These are phyloP conservation scores for Skeletonema costatum DNA, from an alignment of 108 stramenopile genomes.

Conservation along the genomic window DNA sequence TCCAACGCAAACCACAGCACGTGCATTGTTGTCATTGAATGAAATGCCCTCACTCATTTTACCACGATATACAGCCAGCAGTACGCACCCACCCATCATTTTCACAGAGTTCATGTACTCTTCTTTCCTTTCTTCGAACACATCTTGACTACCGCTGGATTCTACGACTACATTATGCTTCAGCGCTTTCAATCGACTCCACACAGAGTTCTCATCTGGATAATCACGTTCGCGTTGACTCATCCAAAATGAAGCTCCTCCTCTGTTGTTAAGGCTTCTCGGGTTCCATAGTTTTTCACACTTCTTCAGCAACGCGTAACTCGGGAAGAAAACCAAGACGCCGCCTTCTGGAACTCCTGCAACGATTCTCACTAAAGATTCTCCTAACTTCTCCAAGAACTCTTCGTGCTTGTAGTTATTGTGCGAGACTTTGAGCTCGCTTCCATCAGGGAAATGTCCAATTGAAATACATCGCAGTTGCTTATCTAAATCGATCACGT, in stretches of 20 bases:
- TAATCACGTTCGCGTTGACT: slow-evolving; percentile 6
- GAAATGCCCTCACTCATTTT: slow-evolving; percentile 84
- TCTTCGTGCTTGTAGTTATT: slow-evolving; percentile 50
- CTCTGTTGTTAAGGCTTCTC: background rate
- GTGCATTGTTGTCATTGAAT: slow-evolving; percentile 83
- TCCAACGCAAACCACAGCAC: slow-evolving; percentile 83
- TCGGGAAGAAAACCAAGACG: slow-evolving; percentile 75
- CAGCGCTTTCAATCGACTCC: slow-evolving; percentile 48
- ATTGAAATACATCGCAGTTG: slow-evolving; percentile 71
- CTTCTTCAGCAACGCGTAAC: slow-evolving; percentile 62
- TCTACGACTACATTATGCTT: slow-evolving; percentile 78
- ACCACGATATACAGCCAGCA: slow-evolving; percentile 89
- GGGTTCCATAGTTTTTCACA: slow-evolving; percentile 64
- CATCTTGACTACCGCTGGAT: slow-evolving; percentile 57
- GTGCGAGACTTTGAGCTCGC: slow-evolving; percentile 56
- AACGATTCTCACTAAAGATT: slow-evolving; percentile 62
- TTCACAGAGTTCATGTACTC: slow-evolving; percentile 56
- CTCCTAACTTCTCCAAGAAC: slow-evolving; percentile 68
- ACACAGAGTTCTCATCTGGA: slow-evolving; percentile 27
- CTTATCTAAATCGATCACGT: slow-evolving; percentile 69
- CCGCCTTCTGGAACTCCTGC: slow-evolving; percentile 69
- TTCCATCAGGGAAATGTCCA: slow-evolving; percentile 73
- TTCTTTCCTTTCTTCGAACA: slow-evolving; percentile 63
- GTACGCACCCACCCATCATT: slow-evolving; percentile 60
- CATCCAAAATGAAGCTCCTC: slow-evolving; percentile 17